Evolutionary conservation across 2,329 filamentous ascomycete genomes (phyloP).

Genomic region (Coniosporium tulheliwenetii): DNA sequence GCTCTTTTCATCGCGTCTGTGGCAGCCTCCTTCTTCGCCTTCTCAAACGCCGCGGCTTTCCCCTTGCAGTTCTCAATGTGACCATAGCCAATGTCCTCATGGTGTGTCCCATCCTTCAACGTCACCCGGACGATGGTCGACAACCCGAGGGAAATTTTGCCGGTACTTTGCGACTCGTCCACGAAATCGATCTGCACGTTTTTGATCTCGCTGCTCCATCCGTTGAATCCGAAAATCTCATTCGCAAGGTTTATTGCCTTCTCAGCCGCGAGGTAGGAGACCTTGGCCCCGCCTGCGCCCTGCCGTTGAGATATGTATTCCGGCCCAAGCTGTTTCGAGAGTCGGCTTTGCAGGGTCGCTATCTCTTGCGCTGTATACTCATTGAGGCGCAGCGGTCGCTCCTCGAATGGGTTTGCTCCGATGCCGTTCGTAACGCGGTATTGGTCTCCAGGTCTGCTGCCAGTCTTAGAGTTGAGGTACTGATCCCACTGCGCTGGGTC

Average conservation of each 20-base stretch:
- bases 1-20: constrained; percentile 88
- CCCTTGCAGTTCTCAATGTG: constrained; percentile 92
- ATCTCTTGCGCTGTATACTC: constrained; percentile 85
- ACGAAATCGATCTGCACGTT: constrained; percentile 90
- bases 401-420: constrained; percentile 63
- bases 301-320: constrained; percentile 85
- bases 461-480: constrained; percentile 1
- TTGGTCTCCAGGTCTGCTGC: constrained; percentile 18
- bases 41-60: constrained; percentile 92
- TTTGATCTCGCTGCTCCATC: constrained; percentile 92
- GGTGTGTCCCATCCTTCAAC: constrained; percentile 82
- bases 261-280: constrained; percentile 90
- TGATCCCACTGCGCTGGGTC: background rate
- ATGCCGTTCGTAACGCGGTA: constrained; percentile 12
- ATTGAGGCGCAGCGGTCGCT: constrained; percentile 49
- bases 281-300: constrained; percentile 69
- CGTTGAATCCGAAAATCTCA: constrained; percentile 92
- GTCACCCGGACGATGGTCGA: constrained; percentile 87
- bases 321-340: constrained; percentile 87
- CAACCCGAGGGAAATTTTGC: constrained; percentile 69
- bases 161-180: constrained; percentile 65
- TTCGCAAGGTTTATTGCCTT: constrained; percentile 94
- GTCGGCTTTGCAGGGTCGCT: constrained; percentile 66
- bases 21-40: constrained; percentile 95
- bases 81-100: constrained; percentile 95